phyloP scores from a whole-genome alignment of 2,329 filamentous ascomycete species.

The Thelonectria blattea region DNA sequence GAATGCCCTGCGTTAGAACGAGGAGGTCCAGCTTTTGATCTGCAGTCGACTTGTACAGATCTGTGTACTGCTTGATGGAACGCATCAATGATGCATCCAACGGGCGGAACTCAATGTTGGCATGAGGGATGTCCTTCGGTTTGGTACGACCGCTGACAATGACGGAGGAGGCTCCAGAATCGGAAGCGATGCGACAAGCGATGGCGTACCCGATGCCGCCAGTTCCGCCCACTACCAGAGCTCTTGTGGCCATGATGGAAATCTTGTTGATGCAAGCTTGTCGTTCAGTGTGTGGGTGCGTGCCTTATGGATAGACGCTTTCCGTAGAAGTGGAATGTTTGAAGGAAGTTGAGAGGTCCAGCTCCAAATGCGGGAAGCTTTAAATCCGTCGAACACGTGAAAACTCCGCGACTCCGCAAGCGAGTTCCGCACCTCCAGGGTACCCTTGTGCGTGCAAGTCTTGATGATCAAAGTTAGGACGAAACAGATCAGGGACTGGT shows the following conservation, averaged over 20 bases:
- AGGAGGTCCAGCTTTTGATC: conserved; percentile 45
- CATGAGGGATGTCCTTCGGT: conserved; percentile 38
- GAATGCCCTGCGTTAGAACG: conserved; percentile 47
- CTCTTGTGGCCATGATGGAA: conserved; percentile 31
- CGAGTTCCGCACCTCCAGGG: too few relatives aligned
- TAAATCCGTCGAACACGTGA: too few relatives aligned
- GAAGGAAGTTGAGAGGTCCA: too few relatives aligned
- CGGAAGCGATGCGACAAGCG: conserved; percentile 43
- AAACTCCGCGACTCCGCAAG: too few relatives aligned
- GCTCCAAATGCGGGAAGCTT: too few relatives aligned
- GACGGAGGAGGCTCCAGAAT: conserved; percentile 34
- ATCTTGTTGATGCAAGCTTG: neutral
- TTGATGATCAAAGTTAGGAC: too few relatives aligned
- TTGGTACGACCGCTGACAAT: conserved; percentile 44
- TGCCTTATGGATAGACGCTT: too few relatives aligned
- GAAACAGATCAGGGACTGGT: too few relatives aligned
- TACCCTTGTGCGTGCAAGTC: too few relatives aligned
- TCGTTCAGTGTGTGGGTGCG: neutral
- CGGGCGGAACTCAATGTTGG: conserved; percentile 42
- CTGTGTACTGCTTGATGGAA: conserved; percentile 43
- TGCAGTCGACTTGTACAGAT: conserved; percentile 32
- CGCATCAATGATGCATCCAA: conserved; percentile 45
- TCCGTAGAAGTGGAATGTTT: too few relatives aligned
- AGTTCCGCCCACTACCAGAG: conserved; percentile 46
- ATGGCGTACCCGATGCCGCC: conserved; percentile 46